Conservation (phyloP, 2,329 filamentous ascomycete genomes). For the Aspergillus pseudoglaucus region DNA sequence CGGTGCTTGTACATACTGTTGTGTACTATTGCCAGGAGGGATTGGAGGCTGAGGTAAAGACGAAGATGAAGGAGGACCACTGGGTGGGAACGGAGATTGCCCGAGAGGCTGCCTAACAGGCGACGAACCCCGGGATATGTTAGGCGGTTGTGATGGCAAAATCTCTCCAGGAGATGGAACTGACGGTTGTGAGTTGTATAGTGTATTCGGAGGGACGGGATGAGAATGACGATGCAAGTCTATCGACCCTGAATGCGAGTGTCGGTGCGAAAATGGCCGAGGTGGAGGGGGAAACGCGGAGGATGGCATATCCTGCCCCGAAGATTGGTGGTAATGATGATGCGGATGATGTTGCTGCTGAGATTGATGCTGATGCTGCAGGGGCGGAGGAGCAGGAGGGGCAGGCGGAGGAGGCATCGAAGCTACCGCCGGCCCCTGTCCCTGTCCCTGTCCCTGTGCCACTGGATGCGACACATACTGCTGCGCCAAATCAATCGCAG, state of each 20-base stretch:
- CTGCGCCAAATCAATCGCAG: constrained; percentile 62
- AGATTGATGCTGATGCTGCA: constrained; percentile 12
- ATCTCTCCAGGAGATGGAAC: constrained; percentile 11
- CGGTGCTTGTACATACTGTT: constrained; percentile 26
- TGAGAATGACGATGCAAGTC: constrained; percentile 15
- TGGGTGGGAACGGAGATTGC: constrained; percentile 9
- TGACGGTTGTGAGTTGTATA: constrained; percentile 21
- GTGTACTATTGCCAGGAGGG: constrained; percentile 21
- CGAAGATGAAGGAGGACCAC: constrained; percentile 11
- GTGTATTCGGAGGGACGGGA: constrained; percentile 23
- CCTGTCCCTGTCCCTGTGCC: background rate
- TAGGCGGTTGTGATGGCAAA: constrained; percentile 19
- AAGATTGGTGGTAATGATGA: constrained; percentile 12
- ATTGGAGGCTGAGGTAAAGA: constrained; percentile 37
- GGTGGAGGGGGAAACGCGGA: constrained; percentile 1
- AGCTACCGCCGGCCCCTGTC: background rate
- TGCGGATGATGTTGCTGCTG: constrained; percentile 12
- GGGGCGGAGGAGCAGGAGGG: constrained; percentile 15
- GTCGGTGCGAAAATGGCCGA: constrained; percentile 10
- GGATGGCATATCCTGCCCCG: background rate
- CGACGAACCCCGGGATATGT: constrained; percentile 8
- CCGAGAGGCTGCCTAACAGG: constrained; percentile 9
- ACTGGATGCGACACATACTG: constrained; percentile 50
- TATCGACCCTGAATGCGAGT: constrained; percentile 8
- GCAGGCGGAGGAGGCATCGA: background rate